Conservation (phyloP, 2,329 filamentous ascomycete species). For the Cladosporium austrohemisphaericum region DNA sequence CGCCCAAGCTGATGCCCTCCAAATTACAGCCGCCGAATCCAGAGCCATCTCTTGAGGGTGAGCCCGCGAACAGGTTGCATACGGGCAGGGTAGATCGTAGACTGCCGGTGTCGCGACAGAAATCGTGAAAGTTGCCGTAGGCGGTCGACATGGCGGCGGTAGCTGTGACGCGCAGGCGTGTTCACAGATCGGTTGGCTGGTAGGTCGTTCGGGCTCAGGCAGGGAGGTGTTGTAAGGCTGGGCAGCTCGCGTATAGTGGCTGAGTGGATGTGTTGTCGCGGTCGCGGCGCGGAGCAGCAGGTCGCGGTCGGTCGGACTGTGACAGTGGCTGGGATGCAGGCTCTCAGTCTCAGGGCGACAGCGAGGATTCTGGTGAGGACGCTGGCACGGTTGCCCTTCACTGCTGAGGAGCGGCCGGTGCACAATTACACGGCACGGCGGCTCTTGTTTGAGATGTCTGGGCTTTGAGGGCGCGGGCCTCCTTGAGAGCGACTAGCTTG, state of each 20-base stretch:
- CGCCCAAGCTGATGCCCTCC: slow-evolving; percentile 67
- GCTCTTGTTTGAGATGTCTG: no score
- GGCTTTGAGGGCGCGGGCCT: no score
- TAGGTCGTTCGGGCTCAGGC: slow-evolving; percentile 1
- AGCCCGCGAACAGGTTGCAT: slow-evolving; percentile 61
- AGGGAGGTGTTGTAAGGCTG: not conserved
- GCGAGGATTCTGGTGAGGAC: slow-evolving; percentile 6
- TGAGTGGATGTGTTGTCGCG: slow-evolving; percentile 1
- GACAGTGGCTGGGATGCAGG: not conserved
- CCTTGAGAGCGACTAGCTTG: no score
- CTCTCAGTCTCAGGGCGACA: no score
- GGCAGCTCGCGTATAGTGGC: not conserved
- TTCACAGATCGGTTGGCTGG: not conserved
- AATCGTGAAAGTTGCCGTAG: slow-evolving; percentile 40
- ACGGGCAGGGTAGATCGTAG: slow-evolving; percentile 36
- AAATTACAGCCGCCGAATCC: slow-evolving; percentile 69
- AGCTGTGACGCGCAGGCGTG: slow-evolving; percentile 8
- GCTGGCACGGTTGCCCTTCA: no score
- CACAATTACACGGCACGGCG: slow-evolving; percentile 11
- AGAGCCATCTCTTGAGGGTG: slow-evolving; percentile 56
- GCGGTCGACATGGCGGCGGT: slow-evolving; percentile 20
- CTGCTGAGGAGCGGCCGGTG: slow-evolving; percentile 1
- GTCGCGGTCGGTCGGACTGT: not conserved
- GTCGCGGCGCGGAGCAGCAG: slow-evolving; percentile 1
- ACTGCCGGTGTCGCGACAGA: slow-evolving; percentile 49